Base-by-base conservation (phyloP, 202 grass and related monocot genomes). In the Saccharum hybrid region DNA sequence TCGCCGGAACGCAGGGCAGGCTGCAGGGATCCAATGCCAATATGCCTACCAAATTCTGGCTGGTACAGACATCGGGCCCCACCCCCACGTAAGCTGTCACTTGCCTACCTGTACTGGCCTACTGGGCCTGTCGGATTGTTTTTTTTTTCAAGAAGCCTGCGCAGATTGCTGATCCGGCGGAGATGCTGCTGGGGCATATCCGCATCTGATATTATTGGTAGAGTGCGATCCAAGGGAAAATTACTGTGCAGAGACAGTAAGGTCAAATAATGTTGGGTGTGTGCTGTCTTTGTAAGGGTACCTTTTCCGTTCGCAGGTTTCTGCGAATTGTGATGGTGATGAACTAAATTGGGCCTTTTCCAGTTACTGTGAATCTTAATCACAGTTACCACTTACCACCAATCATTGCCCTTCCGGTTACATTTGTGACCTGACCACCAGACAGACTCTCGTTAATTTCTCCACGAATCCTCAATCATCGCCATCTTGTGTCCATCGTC, bases 1-100 rank as follows among this genome's bases (percentile, higher is more conserved):
- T 21, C 68, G 12, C 40, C 18, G 77, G 61, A 81, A 59, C 2
- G 70, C 61, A 7, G n/a, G 0, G 34, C 37, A 16, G 33, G 33
- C 34, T 36, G 15, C 52, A 39, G 83, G 88, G 52, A 90, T 90
- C 88, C 88, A 84, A 87, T 87, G 88, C 83, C 73, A 54, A 54
- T 75, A 2, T 18, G 18, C 16, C 43, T 41, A 52, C 22, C 80
- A 56, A 52, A 41, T 76, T 80, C 84, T 66, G 43, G 84, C 79
- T 66, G 84, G 61, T 73, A 75, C 84, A 62, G 88, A 78, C 73
- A 82, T 8, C 22, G 8, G 56, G 5, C 30, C 81, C 66, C 21
- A 0, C 67, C 4, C 22, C 80, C 60, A 11, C 68, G 69, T 63
- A 70, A 67, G 69, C 88, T 87, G 80, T 84, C 84, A 40, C 83